Evolutionary conservation across 352 stramenopile species (phyloP).

Genomic region (Phytophthora pseudosyringae): DNA sequence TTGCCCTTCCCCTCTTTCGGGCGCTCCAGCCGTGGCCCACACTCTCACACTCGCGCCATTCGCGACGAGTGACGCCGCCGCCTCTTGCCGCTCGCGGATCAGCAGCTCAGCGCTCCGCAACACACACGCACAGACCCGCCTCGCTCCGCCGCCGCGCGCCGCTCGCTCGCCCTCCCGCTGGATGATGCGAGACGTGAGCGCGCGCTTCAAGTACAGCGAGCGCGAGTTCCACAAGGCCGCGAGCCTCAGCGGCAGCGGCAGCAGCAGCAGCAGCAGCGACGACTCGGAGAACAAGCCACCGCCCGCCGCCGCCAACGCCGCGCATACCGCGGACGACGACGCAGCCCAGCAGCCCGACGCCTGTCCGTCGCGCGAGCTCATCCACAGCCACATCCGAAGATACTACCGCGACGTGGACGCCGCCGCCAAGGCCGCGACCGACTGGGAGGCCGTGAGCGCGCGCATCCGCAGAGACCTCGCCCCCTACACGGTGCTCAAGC

Average conservation of each 20-base stretch:
- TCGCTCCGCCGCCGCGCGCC: not conserved
- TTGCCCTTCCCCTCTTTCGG: constrained; percentile 29
- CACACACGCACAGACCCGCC: not conserved
- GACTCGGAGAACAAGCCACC: constrained; percentile 42
- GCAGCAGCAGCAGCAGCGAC: constrained; percentile 24
- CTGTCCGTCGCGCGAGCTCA: constrained; percentile 66
- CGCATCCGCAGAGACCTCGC: constrained; percentile 61
- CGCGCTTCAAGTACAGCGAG: constrained; percentile 80
- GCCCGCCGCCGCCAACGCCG: constrained; percentile 4
- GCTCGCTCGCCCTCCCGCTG: constrained; percentile 8
- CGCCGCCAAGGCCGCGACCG: constrained; percentile 18
- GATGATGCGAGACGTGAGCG: constrained; percentile 72
- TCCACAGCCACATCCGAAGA: constrained; percentile 60
- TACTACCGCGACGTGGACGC: constrained; percentile 62
- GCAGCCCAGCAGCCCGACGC: constrained; percentile 13
- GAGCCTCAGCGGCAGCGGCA: constrained; percentile 13
- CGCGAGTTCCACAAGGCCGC: constrained; percentile 33
- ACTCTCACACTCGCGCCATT: constrained; percentile 32
- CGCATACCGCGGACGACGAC: constrained; percentile 8
- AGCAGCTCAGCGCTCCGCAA: constrained; percentile 8
- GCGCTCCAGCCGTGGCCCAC: constrained; percentile 27
- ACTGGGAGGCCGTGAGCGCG: constrained; percentile 49
- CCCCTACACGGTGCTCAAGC: constrained; percentile 72
- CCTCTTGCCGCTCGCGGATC: constrained; percentile 22
- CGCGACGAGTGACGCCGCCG: constrained; percentile 36